These are phyloP conservation scores for Protomyces inundatus DNA, from an alignment of 1,139 yeast genomes.

Conservation along the genomic window DNA sequence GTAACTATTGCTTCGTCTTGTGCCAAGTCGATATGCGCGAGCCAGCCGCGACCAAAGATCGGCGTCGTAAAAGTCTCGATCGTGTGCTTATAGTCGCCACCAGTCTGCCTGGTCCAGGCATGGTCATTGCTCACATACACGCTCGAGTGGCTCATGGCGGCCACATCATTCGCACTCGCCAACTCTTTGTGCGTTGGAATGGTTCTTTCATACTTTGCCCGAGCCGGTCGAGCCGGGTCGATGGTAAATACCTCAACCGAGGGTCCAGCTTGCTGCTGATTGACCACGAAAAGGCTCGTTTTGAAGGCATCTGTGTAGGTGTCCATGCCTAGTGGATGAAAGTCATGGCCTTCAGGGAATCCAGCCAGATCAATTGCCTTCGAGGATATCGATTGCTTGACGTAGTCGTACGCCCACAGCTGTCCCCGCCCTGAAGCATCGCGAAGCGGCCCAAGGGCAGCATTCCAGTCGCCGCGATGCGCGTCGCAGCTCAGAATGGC, in stretches of 20 bases:
- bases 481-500: conserved; percentile 17
- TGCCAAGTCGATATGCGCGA: conserved; percentile 3
- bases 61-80: conserved; percentile 3
- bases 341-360: conserved; percentile 6
- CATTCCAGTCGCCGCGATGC: conserved; percentile 18
- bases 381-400: background rate
- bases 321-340: conserved; percentile 18
- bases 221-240: background rate
- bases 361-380: background rate
- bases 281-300: conserved; percentile 13
- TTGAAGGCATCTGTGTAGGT: conserved; percentile 4
- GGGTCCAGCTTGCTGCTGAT: conserved; percentile 20
- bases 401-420: conserved; percentile 13
- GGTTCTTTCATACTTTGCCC: background rate
- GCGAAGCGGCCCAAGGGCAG: conserved; percentile 20
- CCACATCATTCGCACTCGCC: conserved; percentile 10
- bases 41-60: conserved; percentile 11
- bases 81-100: background rate
- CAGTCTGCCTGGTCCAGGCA: conserved; percentile 10
- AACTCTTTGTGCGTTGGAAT: conserved; percentile 8
- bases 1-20: background rate
- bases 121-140: conserved; percentile 20
- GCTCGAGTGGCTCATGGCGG: conserved; percentile 6
- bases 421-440: conserved; percentile 1
- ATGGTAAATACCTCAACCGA: conserved; percentile 16